Evolutionary conservation across 352 stramenopile species (phyloP).

Genomic region (Globisporangium cylindrosporum): DNA sequence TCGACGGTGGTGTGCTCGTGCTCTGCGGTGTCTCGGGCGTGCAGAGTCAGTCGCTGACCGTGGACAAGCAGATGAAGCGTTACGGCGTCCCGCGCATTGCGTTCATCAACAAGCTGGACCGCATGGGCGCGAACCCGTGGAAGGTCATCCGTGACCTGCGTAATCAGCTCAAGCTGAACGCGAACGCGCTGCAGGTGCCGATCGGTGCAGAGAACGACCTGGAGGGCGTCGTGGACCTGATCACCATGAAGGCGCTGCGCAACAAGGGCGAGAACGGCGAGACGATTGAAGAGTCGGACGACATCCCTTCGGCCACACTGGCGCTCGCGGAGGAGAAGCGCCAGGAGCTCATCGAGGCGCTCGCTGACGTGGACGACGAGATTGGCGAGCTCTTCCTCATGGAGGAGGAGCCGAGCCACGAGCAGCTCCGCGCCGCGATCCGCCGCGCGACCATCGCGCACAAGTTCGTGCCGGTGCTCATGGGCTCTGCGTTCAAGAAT

Average conservation of each 20-base stretch:
- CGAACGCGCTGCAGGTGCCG: slow-evolving; percentile 94
- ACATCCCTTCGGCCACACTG: slow-evolving; percentile 88
- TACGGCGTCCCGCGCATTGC: slow-evolving; percentile 98
- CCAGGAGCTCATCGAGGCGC: slow-evolving; percentile 91
- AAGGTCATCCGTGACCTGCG: background rate
- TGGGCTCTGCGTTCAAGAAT: slow-evolving; percentile 98
- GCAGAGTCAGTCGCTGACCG: slow-evolving; percentile 98
- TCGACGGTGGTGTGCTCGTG: background rate
- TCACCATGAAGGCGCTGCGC: slow-evolving; percentile 88
- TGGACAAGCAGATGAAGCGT: slow-evolving; percentile 99
- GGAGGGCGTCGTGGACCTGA: slow-evolving; percentile 95
- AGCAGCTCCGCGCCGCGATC: slow-evolving; percentile 94
- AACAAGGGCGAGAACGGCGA: slow-evolving; percentile 92
- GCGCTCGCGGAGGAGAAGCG: slow-evolving; percentile 89
- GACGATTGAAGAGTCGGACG: slow-evolving; percentile 80
- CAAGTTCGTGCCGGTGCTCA: slow-evolving; percentile 99
- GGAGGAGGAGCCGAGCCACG: slow-evolving; percentile 92
- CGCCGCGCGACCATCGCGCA: slow-evolving; percentile 94
- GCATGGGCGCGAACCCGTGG: slow-evolving; percentile 30
- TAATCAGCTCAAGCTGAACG: slow-evolving; percentile 96
- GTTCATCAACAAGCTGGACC: slow-evolving; percentile 99
- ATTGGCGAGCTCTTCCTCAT: slow-evolving; percentile 99
- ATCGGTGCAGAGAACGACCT: slow-evolving; percentile 96
- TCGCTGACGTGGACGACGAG: slow-evolving; percentile 98
- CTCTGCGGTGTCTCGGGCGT: slow-evolving; percentile 89